A percentile compares a stretch with the other conserved stretches of the same genome.
Evolutionary conservation across 2,329 filamentous ascomycete species (phyloP).

Genomic region (Colletotrichum liriopes): DNA sequence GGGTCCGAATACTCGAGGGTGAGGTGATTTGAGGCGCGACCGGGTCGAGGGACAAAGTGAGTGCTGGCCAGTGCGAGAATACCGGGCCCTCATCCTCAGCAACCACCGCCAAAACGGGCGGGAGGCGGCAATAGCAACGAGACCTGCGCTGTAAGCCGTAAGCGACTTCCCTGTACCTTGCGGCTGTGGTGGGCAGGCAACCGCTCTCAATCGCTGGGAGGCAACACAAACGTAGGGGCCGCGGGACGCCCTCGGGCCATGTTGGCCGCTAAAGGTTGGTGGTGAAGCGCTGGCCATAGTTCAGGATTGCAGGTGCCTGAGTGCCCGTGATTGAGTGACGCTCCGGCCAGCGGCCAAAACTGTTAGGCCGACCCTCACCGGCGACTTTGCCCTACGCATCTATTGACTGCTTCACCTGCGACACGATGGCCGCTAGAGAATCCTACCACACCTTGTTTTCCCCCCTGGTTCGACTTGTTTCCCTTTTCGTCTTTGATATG

Average conservation of each 20-base stretch:
- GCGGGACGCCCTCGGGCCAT: conserved; percentile 27
- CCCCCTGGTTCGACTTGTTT: neutral
- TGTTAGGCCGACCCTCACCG: conserved; percentile 13
- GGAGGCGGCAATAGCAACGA: neutral
- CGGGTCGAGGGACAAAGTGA: neutral
- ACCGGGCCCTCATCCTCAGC: too few relatives aligned
- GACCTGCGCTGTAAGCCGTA: conserved; percentile 1
- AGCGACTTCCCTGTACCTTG: neutral
- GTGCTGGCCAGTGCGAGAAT: conserved; percentile 7
- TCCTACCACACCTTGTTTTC: neutral
- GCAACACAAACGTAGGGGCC: conserved; percentile 5
- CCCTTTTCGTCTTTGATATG: neutral
- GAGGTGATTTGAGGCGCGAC: neutral
- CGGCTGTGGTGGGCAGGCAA: neutral
- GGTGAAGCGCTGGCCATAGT: neutral
- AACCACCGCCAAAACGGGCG: neutral
- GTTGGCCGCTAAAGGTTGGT: conserved; percentile 14
- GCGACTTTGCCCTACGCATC: conserved; percentile 6
- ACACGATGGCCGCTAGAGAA: conserved; percentile 19
- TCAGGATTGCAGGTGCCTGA: conserved; percentile 5
- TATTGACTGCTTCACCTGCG: conserved; percentile 29
- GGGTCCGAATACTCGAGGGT: too few relatives aligned
- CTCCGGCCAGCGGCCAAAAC: neutral
- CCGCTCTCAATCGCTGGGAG: neutral
- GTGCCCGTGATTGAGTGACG: conserved; percentile 1